phyloP scores from a whole-genome alignment of 441 rosid genomes.

The Euphorbia celastroides region DNA sequence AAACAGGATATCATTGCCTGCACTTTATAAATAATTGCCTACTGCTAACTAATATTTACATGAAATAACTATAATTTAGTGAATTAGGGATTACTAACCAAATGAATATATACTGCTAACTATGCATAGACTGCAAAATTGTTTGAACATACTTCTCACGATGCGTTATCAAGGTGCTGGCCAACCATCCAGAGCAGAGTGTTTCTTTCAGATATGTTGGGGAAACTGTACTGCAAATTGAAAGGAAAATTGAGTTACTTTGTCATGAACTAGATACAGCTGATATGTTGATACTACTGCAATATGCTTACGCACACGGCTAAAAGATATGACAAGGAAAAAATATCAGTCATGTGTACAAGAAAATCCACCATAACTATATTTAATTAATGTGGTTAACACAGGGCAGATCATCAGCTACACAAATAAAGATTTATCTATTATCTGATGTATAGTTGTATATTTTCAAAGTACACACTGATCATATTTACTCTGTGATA shows the following conservation, averaged over 20 bases:
- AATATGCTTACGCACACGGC: background rate
- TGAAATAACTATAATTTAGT: background rate
- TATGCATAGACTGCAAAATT: background rate
- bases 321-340: background rate
- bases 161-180: slow-evolving; percentile 41
- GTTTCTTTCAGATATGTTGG: slow-evolving; percentile 59
- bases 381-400: too few relatives aligned
- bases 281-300: background rate
- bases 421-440: too few relatives aligned
- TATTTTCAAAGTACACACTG: too few relatives aligned
- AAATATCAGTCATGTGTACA: background rate
- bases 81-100: background rate
- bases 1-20: background rate
- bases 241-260: slow-evolving; percentile 7
- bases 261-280: background rate
- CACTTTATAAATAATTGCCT: background rate
- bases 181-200: slow-evolving; percentile 55
- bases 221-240: slow-evolving; percentile 46
- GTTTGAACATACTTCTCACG: slow-evolving; percentile 40
- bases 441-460: too few relatives aligned
- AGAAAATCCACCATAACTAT: too few relatives aligned
- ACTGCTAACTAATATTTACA: background rate
- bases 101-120: background rate
- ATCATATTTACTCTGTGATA: background rate
- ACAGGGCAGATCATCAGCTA: background rate